These are phyloP conservation scores for Phytophthora agathidicida DNA, from an alignment of 352 stramenopile genomes.

Conservation along the genomic window DNA sequence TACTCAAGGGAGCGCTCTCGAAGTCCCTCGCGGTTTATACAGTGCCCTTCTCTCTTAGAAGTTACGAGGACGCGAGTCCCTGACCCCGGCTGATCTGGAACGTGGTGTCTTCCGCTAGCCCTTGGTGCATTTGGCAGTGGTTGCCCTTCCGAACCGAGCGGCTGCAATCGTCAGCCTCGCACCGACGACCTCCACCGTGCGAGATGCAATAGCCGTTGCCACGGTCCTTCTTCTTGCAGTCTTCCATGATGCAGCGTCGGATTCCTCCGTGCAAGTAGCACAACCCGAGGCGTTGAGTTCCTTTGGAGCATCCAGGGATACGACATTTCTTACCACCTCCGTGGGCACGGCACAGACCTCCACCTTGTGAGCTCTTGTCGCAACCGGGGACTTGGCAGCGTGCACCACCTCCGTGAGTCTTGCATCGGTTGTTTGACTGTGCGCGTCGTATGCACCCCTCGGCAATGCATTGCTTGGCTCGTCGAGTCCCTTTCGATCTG, in stretches of 20 bases:
- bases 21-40: no score
- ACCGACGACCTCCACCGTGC: slow-evolving; percentile 76
- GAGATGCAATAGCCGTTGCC: slow-evolving; percentile 86
- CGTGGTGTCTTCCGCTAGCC: slow-evolving; percentile 28
- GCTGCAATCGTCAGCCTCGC: slow-evolving; percentile 58
- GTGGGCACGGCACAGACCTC: slow-evolving; percentile 53
- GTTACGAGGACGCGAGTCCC: slow-evolving; percentile 16
- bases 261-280: slow-evolving; percentile 86
- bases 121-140: slow-evolving; percentile 73
- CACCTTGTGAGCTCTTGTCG: slow-evolving; percentile 81
- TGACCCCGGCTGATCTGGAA: slow-evolving; percentile 56
- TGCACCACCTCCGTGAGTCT: slow-evolving; percentile 79
- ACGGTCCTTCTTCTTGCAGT: slow-evolving; percentile 84
- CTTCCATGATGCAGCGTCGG: slow-evolving; percentile 68
- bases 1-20: not conserved
- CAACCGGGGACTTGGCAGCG: slow-evolving; percentile 73
- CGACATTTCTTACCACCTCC: slow-evolving; percentile 78
- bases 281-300: slow-evolving; percentile 76
- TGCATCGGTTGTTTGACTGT: slow-evolving; percentile 85
- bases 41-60: no score
- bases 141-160: slow-evolving; percentile 81
- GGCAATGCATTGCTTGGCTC: slow-evolving; percentile 72
- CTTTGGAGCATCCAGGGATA: slow-evolving; percentile 71
- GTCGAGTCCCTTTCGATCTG: slow-evolving; percentile 33
- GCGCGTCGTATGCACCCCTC: slow-evolving; percentile 65